phyloP scores from a whole-genome alignment of 306 rosid genomes.

The Parietaria judaica region DNA sequence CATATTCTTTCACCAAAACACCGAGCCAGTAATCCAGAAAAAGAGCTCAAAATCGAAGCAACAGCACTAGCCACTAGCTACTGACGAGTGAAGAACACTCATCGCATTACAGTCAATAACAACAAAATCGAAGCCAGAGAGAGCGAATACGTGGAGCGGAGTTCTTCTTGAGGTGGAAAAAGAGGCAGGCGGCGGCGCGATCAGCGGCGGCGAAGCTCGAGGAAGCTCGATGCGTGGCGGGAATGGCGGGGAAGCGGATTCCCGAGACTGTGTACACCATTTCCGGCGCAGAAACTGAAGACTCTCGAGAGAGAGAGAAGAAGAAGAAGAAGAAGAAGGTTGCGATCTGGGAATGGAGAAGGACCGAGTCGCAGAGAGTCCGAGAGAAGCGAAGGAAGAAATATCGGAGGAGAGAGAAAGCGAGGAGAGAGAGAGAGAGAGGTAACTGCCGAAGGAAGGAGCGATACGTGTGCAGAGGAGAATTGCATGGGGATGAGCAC shows the following conservation, averaged over 20 bases:
- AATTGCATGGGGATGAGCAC: conserved; percentile 16
- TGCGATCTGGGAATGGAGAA: not conserved
- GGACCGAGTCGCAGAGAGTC: not conserved
- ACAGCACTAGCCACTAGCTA: no score
- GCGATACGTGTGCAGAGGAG: conserved; percentile 31
- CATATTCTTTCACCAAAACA: no score
- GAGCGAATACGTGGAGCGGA: conserved; percentile 39
- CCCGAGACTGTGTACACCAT: conserved; percentile 80
- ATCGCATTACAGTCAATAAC: not conserved
- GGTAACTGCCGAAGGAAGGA: conserved; percentile 9
- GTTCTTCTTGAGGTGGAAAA: conserved; percentile 31
- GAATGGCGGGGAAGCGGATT: conserved; percentile 51
- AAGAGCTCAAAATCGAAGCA: no score
- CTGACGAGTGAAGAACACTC: no score
- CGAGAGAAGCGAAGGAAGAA: conserved; percentile 27
- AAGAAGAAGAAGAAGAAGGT: conserved; percentile 5
- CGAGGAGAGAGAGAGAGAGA: not conserved
- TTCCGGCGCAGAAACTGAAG: not conserved
- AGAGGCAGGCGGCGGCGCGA: conserved; percentile 29
- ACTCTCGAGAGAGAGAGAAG: not conserved
- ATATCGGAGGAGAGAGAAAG: conserved; percentile 10
- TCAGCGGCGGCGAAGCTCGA: conserved; percentile 35
- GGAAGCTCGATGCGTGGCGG: conserved; percentile 27
- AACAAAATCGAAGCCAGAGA: conserved; percentile 8
- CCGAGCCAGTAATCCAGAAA: no score